Evolutionary conservation across 257 asterid genomes (phyloP), one percentile per base, ranked within the genome.

Genomic region (Solanum habrochaites): DNA sequence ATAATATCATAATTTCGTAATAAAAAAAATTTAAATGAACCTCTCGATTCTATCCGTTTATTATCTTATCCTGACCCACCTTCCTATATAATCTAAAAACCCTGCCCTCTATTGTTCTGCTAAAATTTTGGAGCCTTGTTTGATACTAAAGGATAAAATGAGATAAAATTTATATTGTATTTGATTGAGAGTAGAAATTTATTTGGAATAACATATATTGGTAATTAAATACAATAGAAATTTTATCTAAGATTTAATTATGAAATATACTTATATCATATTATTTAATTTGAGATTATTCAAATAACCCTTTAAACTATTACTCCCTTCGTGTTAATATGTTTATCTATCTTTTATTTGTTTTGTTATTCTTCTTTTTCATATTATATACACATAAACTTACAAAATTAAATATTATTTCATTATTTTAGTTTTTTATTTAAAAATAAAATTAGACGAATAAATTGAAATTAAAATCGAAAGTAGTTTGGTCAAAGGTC

Each of bases 401-500:
- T 32, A 32, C 5, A 32, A 32, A 3, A 32, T 32, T 23, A 23
- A 60, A 60, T 23, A 23, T 23, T 6, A 60, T 4, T 9, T 60
- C n/a, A 4, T 52, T 6, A 52, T 52, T 16, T 6, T 49, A 15
- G 14, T 49, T 52, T 52, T 52, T 62, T 10, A 4, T 62, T 0
- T 4, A 0, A 52, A 62, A 10, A 23, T n/a, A 62, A 64, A 64
- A 64, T n/a, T 0, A n/a, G 1, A 64, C 0, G 27, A 64, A 64
- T 6, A 64, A 64, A 64, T n/a, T 12, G 5, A 56, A 52, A n/a
- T 1, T 1, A 2, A 0, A 1, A 3, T 11, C 29, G 1, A 3
- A 12, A 5, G 20, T 66, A 60, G 75, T 87, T 87, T 75, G 92
- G 95, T 94, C 96, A 93, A 92, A 37, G 93, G 98, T 95, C 94